Base-by-base conservation (phyloP, 1,139 yeast genomes). In the Blastobotrys arbuscula region DNA sequence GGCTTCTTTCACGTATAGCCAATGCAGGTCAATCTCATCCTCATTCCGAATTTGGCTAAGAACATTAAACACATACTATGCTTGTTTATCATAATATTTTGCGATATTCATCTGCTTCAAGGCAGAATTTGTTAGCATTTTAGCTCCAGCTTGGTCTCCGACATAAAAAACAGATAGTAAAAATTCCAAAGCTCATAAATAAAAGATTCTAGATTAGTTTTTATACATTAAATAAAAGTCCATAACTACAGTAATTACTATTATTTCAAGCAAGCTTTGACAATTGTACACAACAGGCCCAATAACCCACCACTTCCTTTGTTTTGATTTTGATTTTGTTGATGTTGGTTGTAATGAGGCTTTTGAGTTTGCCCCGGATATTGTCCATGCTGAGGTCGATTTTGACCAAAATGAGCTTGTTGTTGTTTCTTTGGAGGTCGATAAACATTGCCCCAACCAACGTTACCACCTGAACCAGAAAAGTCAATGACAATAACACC, bases 1-100 rank as follows among this genome's bases (percentile, higher is more conserved):
- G 3, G 97, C 97, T 69, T 92, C 97, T 43, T 83, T 84, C 31
- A 90, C 95, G 58, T 75, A 89, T 37, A 92, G 72, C 0, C 98
- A 97, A 65, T 92, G 98, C 51, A 92, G 73, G 67, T 92, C 97
- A 54, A 92, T 88, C 67, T 92, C 97, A 64, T 88, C 85, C 18
- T 9, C 31, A 28, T 24, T 10, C 28, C 28, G 6, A 24, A 28
- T 28, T 12, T 39, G 9, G 18, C n/a, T n/a, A n/a, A n/a, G n/a
- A n/a, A n/a, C n/a, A n/a, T n/a, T n/a, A n/a, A n/a, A n/a, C n/a
- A n/a, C n/a, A n/a, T n/a, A n/a, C n/a, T n/a, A n/a, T n/a, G n/a
- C n/a, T n/a, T n/a, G n/a, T n/a, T n/a, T n/a, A n/a, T n/a, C n/a
- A n/a, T n/a, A n/a, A n/a, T n/a, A n/a, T n/a, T n/a, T n/a, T n/a